phyloP scores from a whole-genome alignment of 2,329 filamentous ascomycete species.

The Myriangium duriaei region DNA sequence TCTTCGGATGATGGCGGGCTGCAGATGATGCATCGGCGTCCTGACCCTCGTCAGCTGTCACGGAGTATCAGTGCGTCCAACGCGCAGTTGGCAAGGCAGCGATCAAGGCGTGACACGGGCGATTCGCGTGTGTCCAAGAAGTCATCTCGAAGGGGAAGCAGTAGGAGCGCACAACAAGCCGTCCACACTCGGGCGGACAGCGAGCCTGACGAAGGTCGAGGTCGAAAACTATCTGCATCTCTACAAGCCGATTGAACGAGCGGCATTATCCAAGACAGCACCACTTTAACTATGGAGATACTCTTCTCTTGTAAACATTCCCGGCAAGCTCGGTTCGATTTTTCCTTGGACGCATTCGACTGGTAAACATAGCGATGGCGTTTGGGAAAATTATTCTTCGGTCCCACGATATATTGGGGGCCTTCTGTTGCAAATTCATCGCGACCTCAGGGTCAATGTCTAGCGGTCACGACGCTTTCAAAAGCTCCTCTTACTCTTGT shows the following conservation, averaged over 20 bases:
- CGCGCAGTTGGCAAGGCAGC: constrained; percentile 23
- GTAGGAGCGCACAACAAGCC: constrained; percentile 39
- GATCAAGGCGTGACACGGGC: constrained; percentile 20
- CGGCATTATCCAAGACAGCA: not conserved
- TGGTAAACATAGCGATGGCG: not conserved
- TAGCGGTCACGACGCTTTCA: no score
- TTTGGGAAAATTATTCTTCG: not conserved
- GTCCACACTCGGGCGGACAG: not conserved
- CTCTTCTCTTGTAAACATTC: not conserved
- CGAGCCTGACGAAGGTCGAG: constrained; percentile 6
- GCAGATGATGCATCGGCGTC: constrained; percentile 25
- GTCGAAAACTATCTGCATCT: not conserved
- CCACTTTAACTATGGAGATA: not conserved
- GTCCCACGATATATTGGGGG: not conserved
- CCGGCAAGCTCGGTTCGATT: not conserved
- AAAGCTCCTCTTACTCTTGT: no score
- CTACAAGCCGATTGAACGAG: not conserved
- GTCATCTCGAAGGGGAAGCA: constrained; percentile 35
- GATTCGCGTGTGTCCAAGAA: constrained; percentile 24
- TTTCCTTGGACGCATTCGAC: not conserved
- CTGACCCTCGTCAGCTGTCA: constrained; percentile 12
- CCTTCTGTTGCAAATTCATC: not conserved
- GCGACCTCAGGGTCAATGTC: not conserved
- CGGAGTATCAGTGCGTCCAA: constrained; percentile 26
- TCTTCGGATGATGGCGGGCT: constrained; percentile 16